Conservation (phyloP, 2,329 filamentous ascomycete genomes). For the Ilyonectria mors-panacis region DNA sequence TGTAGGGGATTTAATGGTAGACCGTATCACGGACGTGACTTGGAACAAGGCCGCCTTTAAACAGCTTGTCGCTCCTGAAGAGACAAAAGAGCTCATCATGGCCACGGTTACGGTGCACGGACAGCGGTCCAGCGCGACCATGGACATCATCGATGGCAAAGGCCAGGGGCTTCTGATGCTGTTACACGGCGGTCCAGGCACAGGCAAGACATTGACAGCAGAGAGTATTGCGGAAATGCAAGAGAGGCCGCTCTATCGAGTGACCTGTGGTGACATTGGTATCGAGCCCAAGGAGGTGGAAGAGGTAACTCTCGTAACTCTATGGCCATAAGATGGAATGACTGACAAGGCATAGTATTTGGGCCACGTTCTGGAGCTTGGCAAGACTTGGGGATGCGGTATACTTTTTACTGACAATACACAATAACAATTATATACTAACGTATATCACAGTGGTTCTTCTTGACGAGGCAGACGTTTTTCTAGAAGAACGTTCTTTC, state of each 20-base stretch:
- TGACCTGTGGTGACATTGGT: slow-evolving; percentile 39
- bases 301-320: neutral
- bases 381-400: slow-evolving; percentile 36
- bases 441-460: slow-evolving; percentile 7
- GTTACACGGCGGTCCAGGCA: slow-evolving; percentile 18
- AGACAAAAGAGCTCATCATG: slow-evolving; percentile 27
- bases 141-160: slow-evolving; percentile 22
- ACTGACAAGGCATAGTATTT: slow-evolving; percentile 30
- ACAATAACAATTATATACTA: neutral
- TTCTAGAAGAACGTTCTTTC: slow-evolving; percentile 27
- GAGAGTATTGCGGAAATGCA: slow-evolving; percentile 37
- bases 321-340: accelerated
- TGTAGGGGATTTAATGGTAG: neutral
- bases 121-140: slow-evolving; percentile 8
- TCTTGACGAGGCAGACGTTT: slow-evolving; percentile 27
- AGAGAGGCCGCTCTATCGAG: slow-evolving; percentile 36
- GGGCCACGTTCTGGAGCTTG: slow-evolving; percentile 31
- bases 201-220: slow-evolving; percentile 33
- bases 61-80: slow-evolving; percentile 24
- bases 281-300: slow-evolving; percentile 36
- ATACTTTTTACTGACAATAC: neutral
- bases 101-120: slow-evolving; percentile 31
- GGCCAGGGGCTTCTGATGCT: slow-evolving; percentile 25
- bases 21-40: slow-evolving; percentile 25
- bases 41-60: slow-evolving; percentile 33